These are phyloP conservation scores for Trebouxiophyceae sp. DNA, from an alignment of 163 green algal species.

Conservation along the genomic window DNA sequence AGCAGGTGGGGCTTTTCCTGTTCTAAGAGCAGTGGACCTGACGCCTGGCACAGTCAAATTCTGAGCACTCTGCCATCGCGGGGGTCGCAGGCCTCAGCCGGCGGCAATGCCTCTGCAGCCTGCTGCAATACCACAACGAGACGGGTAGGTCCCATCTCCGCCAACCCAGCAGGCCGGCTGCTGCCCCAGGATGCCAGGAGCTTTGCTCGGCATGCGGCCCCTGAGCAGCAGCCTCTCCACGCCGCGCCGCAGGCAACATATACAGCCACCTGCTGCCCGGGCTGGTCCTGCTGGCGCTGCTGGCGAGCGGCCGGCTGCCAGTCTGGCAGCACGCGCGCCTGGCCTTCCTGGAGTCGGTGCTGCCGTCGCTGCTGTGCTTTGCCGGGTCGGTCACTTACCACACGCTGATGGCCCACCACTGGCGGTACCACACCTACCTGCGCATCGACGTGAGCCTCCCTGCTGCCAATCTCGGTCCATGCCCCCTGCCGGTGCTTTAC, in stretches of 20 bases:
- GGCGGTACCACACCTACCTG: conserved; percentile 23
- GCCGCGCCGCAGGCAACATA: conserved; percentile 30
- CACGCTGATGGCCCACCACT: conserved; percentile 33
- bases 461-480: no score
- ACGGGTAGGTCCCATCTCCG: conserved; percentile 14
- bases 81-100: conserved; percentile 12
- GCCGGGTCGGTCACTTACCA: conserved; percentile 28
- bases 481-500: no score
- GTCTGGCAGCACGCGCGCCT: conserved; percentile 15
- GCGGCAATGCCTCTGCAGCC: conserved; percentile 19
- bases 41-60: neutral
- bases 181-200: neutral
- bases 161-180: neutral
- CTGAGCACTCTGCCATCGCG: neutral
- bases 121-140: conserved; percentile 37
- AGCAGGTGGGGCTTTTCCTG: conserved; percentile 14
- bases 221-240: neutral
- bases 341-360: conserved; percentile 15
- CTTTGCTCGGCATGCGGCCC: neutral
- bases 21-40: neutral
- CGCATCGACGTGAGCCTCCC: conserved; percentile 25
- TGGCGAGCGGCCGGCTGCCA: conserved; percentile 4
- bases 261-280: conserved; percentile 21
- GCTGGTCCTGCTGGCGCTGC: conserved; percentile 9
- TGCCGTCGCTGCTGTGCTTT: conserved; percentile 26